Percentiles rank a stretch among this genome's conserved stretches.
Conservation (phyloP, 352 stramenopile species). For the Phytophthora lateralis region DNA sequence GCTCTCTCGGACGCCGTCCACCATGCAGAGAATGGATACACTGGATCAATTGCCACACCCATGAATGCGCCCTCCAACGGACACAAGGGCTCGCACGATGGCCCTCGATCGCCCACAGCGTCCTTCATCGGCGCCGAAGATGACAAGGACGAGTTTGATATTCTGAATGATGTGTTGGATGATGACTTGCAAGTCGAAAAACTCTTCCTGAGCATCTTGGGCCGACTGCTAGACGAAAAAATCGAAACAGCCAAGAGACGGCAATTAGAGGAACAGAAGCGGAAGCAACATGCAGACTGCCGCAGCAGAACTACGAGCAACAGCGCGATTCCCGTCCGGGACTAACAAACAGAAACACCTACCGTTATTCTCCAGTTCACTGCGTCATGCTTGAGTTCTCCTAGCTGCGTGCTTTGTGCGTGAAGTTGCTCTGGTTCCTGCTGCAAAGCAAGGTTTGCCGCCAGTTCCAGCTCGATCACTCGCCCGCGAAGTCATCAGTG, state of each 20-base stretch:
- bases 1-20: constrained; percentile 57
- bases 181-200: constrained; percentile 71
- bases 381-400: constrained; percentile 4
- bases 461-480: constrained; percentile 6
- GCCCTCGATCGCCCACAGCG: constrained; percentile 30
- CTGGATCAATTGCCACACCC: constrained; percentile 21
- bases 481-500: constrained; percentile 20
- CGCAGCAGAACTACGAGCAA: constrained; percentile 5
- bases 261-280: constrained; percentile 31
- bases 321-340: constrained; percentile 11
- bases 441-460: not conserved
- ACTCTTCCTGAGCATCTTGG: constrained; percentile 70
- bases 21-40: constrained; percentile 28
- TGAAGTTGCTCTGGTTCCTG: not conserved
- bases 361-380: constrained; percentile 14
- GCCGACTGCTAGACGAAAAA: constrained; percentile 70
- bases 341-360: constrained; percentile 20
- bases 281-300: constrained; percentile 21
- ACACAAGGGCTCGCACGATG: constrained; percentile 22
- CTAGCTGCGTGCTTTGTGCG: constrained; percentile 4
- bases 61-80: constrained; percentile 21
- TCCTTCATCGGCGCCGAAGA: constrained; percentile 52
- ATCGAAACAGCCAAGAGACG: constrained; percentile 42
- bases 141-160: constrained; percentile 81
- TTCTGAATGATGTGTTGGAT: constrained; percentile 68